A percentile compares a stretch with the other conserved stretches of the same genome.
Evolutionary conservation across 2,329 filamentous ascomycete genomes (phyloP).

Genomic region (Fusarium anthophilum): DNA sequence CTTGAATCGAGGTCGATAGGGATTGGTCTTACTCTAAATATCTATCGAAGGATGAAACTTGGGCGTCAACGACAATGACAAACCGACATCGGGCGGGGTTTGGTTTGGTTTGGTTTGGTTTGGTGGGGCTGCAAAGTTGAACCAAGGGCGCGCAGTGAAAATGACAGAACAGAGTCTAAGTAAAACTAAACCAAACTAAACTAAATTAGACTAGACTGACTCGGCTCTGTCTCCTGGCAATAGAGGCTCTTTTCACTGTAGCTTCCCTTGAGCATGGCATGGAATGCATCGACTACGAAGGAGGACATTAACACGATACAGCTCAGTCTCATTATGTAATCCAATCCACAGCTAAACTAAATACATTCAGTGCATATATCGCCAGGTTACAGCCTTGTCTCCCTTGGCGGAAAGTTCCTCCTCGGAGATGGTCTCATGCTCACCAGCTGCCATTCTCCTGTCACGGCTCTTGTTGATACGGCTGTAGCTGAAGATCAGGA

Average conservation of each 20-base stretch:
- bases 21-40: not conserved
- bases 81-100: not conserved
- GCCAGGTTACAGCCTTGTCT: slow-evolving; percentile 70
- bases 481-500: slow-evolving; percentile 61
- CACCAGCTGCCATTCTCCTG: slow-evolving; percentile 53
- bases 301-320: not conserved
- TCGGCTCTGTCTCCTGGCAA: not conserved
- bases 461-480: slow-evolving; percentile 68
- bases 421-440: slow-evolving; percentile 50
- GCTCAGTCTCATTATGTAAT: not conserved
- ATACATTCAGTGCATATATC: slow-evolving; percentile 61
- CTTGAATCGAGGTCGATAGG: not conserved
- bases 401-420: slow-evolving; percentile 67
- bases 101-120: not conserved
- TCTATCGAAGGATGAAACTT: not conserved
- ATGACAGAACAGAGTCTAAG: not conserved
- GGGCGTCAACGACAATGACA: not conserved
- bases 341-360: not conserved
- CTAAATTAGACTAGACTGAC: not conserved
- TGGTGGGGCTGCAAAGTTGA: not conserved
- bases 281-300: not conserved
- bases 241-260: too few species aligned
- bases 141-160: not conserved
- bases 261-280: too few species aligned
- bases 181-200: not conserved